Base-by-base conservation (phyloP, 2,329 filamentous ascomycete species). In the Fusarium udum region DNA sequence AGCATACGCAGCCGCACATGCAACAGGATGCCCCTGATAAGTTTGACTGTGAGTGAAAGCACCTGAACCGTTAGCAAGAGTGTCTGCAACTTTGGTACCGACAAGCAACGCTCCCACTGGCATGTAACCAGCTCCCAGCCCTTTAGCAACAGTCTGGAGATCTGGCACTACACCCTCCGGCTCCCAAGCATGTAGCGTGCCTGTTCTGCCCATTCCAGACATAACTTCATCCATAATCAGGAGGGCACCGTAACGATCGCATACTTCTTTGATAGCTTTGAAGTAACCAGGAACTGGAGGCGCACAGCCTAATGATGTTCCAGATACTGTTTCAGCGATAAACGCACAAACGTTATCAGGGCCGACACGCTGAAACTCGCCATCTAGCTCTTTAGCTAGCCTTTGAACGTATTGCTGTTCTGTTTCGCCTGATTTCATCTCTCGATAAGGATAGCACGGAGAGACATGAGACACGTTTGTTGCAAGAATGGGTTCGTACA, bases 91-190 rank as follows among this genome's bases (percentile, higher is more conserved):
- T 7, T 64, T 70, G 0, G 37, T 45, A 14, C 68, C 20, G 0
- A 77, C 67, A 1, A 77, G 22, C 7, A 77, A 28, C 0, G 75
- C 75, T 0, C 68, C 73, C 0, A 77, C 49, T 0, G 75, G 75
- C 62, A 73, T 66, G 7, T 75, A 78, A 0, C 76, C 76, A 0
- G 73, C 75, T 3, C 87, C 90, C 1, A 93, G 84, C 0, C 88
- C 90, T 79, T 94, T 94, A 0, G 89, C 92, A 4, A 92, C 81
- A 0, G 90, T 89, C 77, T 91, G 88, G 3, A 94, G 85, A 76
- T 94, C 92, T 0, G 92, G 92, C 1, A 77, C 67, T 0, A 86
- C 72, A 6, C 16, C 84, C 82, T 91, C 87, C 48, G 90, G 85
- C 71, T 92, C 85, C 87, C 89, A 92, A 3, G 90, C 88, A 80